Base-by-base conservation (phyloP, 371 early-diverging fungal genomes). In the Gilbertella persicaria region DNA sequence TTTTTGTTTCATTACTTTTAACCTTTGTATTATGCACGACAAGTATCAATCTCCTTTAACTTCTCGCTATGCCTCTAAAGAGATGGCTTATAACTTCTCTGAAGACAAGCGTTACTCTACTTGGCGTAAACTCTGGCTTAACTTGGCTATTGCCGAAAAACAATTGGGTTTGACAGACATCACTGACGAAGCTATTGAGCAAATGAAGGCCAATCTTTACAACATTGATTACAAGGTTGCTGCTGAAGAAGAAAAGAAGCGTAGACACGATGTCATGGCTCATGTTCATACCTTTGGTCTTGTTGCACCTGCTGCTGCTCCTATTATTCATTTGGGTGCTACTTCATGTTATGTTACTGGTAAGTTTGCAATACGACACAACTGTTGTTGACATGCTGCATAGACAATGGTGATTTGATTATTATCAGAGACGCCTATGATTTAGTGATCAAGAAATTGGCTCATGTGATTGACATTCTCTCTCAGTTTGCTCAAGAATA, bases 261-360 rank as follows among this genome's bases (percentile, higher is more conserved):
- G 96, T 38, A 86, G 97, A 35, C 98, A 98, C 77, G 98, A 98
- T 71, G 98, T 98, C 28, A 98, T 98, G 97, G 97, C 95, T 21
- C 95, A 95, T 55, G 94, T 94, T n/a, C 96, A 96, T 69, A 90
- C 96, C 6, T 98, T 94, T 78, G 97, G 97, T 28, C 74, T 91
- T 6, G 94, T 87, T 16, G 88, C 88, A 48, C 97, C 98, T 45
- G 79, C 73, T 29, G 97, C 98, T 19, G 96, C 96, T 9, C 89
- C 87, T 43, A 95, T 98, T 55, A 98, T 98, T 66, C 98, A 98
- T 66, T 75, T 98, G 62, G 98, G 98, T 36, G 98, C 98, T 12
- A 98, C 98, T 23, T 94, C 94, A 45, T 98, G 98, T 81, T 97
- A 90, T 73, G 96, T 98, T 21, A 96, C 97, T 17, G 78, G 78